phyloP scores from a whole-genome alignment of 169 alveolate species.

The Nephromyces sp. region DNA sequence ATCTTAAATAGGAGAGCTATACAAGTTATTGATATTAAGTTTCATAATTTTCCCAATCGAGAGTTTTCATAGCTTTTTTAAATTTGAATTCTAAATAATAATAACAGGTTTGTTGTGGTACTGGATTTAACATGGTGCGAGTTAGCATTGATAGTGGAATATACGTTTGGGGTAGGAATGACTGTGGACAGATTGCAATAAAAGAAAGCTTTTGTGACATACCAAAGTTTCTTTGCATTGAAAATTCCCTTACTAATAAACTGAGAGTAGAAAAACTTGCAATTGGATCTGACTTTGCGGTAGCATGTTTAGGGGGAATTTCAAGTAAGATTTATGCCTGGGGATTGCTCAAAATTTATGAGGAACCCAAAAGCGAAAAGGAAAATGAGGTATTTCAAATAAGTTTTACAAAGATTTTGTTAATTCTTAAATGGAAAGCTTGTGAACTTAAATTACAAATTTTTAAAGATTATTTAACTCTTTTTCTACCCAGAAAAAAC shows the following conservation, averaged over 20 bases:
- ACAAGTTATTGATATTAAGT: conserved; percentile 1
- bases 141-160: conserved; percentile 14
- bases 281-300: conserved; percentile 26
- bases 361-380: neutral
- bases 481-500: too few species aligned
- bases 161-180: conserved; percentile 35
- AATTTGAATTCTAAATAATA: neutral
- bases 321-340: conserved; percentile 20
- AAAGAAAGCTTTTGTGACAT: conserved; percentile 15
- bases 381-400: too few species aligned
- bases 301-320: conserved; percentile 14
- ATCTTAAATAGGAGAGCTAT: neutral
- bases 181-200: conserved; percentile 31
- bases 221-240: conserved; percentile 23
- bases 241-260: neutral
- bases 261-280: conserved; percentile 24
- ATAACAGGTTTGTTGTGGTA: conserved; percentile 22
- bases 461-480: too few species aligned
- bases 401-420: too few species aligned
- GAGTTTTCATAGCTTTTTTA: neutral
- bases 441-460: too few species aligned
- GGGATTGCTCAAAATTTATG: conserved; percentile 18
- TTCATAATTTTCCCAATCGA: neutral
- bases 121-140: conserved; percentile 30
- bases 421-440: too few species aligned